Evolutionary conservation across 805 yeast genomes (phyloP), one percentile per base, ranked within the genome.

Genomic region (Candida parachauliodes): DNA sequence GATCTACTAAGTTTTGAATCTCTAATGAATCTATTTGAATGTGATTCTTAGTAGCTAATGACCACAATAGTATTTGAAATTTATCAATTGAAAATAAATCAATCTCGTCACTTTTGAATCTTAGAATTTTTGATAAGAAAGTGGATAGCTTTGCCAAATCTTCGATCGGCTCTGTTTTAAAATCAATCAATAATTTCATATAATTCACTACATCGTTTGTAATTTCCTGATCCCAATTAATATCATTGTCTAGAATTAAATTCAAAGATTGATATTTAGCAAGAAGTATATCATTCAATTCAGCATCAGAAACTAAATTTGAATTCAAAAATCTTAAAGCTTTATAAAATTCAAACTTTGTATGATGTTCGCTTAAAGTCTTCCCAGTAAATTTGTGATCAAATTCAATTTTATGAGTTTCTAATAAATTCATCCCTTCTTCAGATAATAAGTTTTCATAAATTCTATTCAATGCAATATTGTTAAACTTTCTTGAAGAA

Each of bases 41-140:
- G 15, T 31, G 35, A 16, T 21, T 24, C 4, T 45, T 42, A 30
- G 47, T 50, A 1, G 65, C 44, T 29, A 68, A 37, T 32, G 62
- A 50, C 63, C 68, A 61, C 7, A 68, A 48, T 18, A 68, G 48
- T 4, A 68, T 65, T 3, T 61, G 43, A 34, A 65, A 55, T 25
- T 55, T 56, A 2, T 59, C 57, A 15, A 49, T 42, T 3, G 48
- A 28, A 3, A 58, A 43, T 37, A 65, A 40, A 16, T 55, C 47
- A 28, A 63, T 44, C 9, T 40, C 36, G 10, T 53, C 54, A 12
- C 39, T 40, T 1, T 63, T 51, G 37, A 65, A 66, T 21, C 42
- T 25, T 39, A 51, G 50, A 10, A 67, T 28, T 1, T 46, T 45
- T 25, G 52, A 37, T 12, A 65, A 50, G 42, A 65, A 60, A 14